phyloP scores from a whole-genome alignment of 768 basidiomycete species.

The Phallus indusiatus region DNA sequence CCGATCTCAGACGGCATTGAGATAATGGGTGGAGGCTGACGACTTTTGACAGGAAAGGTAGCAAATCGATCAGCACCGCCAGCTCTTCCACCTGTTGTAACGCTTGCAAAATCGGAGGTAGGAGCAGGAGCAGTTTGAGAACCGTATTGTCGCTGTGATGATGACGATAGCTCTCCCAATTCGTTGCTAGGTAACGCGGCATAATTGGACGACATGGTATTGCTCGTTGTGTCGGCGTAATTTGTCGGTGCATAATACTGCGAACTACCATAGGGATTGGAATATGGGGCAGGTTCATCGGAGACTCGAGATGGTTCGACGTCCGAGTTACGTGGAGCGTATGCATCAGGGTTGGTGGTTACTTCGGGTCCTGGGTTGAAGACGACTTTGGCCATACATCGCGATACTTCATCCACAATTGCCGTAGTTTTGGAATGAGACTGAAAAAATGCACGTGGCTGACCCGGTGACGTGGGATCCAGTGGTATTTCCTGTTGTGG shows the following conservation, averaged over 20 bases:
- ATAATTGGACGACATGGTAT: background rate
- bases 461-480: slow-evolving; percentile 71
- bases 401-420: slow-evolving; percentile 50
- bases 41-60: slow-evolving; percentile 46
- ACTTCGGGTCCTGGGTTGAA: slow-evolving; percentile 3
- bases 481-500: slow-evolving; percentile 67
- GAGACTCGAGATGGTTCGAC: slow-evolving; percentile 29
- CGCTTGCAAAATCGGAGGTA: background rate
- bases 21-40: background rate
- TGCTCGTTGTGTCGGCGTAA: background rate
- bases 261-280: background rate
- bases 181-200: background rate
- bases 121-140: background rate
- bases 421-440: slow-evolving; percentile 54
- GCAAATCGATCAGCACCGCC: slow-evolving; percentile 42
- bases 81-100: no score
- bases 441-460: slow-evolving; percentile 62
- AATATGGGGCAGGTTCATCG: background rate
- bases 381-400: slow-evolving; percentile 20
- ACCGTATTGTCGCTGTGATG: background rate
- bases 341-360: background rate
- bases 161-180: background rate
- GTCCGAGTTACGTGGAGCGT: slow-evolving; percentile 33
- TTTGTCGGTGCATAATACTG: background rate
- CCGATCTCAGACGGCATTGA: background rate